Base-by-base conservation (phyloP, 2,329 filamentous ascomycete genomes). In the Diplocarpon rosae region DNA sequence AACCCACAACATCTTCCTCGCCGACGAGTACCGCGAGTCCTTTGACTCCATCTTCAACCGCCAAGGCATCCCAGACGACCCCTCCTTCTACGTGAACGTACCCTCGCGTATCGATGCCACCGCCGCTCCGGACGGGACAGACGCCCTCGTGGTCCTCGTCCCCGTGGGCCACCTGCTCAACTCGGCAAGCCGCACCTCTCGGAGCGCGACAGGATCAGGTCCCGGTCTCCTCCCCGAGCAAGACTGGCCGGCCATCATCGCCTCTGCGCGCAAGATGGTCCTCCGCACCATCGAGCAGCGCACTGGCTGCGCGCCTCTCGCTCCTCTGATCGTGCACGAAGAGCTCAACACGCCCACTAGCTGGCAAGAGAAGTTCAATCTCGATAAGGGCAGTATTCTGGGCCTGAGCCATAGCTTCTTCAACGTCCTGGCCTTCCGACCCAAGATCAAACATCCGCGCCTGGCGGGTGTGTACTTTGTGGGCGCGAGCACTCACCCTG, bases 1-100 rank as follows among this genome's bases (percentile, higher is more conserved):
- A 14, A 75, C 78, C 0, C 83, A 88, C 64, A 88, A 87, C 60
- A 84, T 87, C 55, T 88, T 88, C 66, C 72, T 87, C 6, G 81
- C 83, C 2, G 77, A 85, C 53, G 70, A 82, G 51, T 88, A 85
- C 60, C 70, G 70, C 40, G 78, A 83, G 54, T 80, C 73, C n/a
- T 87, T 87, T 56, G 82, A 87, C 61, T 72, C 74, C 47, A 87
- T 87, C 47, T 87, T 88, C 69, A 76, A 82, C 52, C 66, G 75
- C 27, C 78, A 85, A 48, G 64, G 71, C 2, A 75, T 87, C 8
- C 83, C 83, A 1, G 61, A 70, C 1, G 70, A 85, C 47, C 83
- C 83, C 0, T 81, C 75, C 45, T 88, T 87, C 66, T 87, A 87
- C 62, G 74, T 87, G 62, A 85, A 87, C 58, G 81, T 87, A 0